Evolutionary conservation across 2,329 filamentous ascomycete species (phyloP), one percentile per base, ranked within the genome.

Genomic region (Epichloe sp.): DNA sequence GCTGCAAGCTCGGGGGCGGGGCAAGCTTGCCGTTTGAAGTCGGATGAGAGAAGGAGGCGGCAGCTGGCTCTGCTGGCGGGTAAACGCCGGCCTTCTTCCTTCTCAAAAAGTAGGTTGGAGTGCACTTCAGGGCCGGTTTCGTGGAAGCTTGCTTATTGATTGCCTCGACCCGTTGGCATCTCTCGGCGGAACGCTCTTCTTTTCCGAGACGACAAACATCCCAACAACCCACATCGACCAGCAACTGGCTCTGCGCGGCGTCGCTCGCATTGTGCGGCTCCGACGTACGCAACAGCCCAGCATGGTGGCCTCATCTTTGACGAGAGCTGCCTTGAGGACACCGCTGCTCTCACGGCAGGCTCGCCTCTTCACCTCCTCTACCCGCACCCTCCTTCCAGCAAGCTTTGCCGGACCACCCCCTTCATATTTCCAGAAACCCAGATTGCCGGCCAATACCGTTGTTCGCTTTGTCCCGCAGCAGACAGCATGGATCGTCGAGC

Each of bases 401-500:
- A 57, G 60, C 56, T 67, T 57, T 31, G 51, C 56, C 17, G 57
- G 57, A 3, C 56, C 61, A 41, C 34, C 37, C 37, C 77, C 83
- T 7, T 82, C 85, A n/a, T 94, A 94, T 70, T 95, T 95, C 69
- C 84, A 86, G 64, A 78, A 78, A 56, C 73, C 77, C 12, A 74
- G 78, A 21, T 76, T 96, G 49, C 93, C 93, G 31, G 87, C 90
- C 59, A 98, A 98, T 71, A 98, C 93, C 4, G 76, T 98, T 56
- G 76, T 98, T 61, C 88, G 91, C 54, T 98, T 97, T 70, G 93
- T 98, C 42, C 93, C 93, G n/a, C 93, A 98, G 71, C 93, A 98
- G 74, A 97, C 91, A 60, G 93, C 93, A 68, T 98, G 93, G 93
- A 91, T 98, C 53, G 93, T 98, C 52, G 93, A 98, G 79, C 90